Percentiles rank a stretch among this genome's conserved stretches.
phyloP scores from a whole-genome alignment of 495 filamentous ascomycete species.

The Lasiosphaeris hirsuta region DNA sequence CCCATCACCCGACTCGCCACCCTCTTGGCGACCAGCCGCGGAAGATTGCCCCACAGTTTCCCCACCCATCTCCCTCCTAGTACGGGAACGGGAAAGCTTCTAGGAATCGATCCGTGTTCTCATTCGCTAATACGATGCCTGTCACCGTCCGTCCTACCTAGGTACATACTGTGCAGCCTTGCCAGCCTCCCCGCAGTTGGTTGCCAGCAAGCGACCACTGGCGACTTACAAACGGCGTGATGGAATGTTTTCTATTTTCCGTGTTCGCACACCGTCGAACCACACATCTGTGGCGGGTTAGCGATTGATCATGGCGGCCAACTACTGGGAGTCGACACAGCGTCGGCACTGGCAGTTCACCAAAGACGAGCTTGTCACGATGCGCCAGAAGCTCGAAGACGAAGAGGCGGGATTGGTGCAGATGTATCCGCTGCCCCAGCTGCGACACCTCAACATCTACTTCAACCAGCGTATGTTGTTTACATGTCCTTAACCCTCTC shows the following conservation, averaged over 20 bases:
- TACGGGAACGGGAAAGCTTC: background rate
- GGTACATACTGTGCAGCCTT: conserved; percentile 5
- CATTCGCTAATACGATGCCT: background rate
- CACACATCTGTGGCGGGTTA: background rate
- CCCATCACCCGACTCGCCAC: conserved; percentile 2
- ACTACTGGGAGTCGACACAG: conserved; percentile 96
- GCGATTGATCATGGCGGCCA: conserved; percentile 71
- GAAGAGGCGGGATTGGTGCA: conserved; percentile 66
- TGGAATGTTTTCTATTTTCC: too few relatives aligned
- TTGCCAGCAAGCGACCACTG: background rate
- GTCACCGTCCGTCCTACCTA: too few relatives aligned
- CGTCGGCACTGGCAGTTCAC: conserved; percentile 86
- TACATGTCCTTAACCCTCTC: background rate
- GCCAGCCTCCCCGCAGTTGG: background rate
- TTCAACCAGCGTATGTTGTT: conserved; percentile 85
- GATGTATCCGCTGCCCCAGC: conserved; percentile 77
- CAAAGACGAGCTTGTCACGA: conserved; percentile 67
- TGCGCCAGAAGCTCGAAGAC: conserved; percentile 69
- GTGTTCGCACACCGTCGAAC: background rate
- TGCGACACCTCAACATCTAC: conserved; percentile 82
- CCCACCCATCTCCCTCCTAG: background rate
- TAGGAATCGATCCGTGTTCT: background rate
- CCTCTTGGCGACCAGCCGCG: background rate
- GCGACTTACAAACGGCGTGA: background rate
- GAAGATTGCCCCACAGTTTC: background rate